Base-by-base conservation (phyloP, 2,329 filamentous ascomycete genomes). In the Claviceps fusiformis region DNA sequence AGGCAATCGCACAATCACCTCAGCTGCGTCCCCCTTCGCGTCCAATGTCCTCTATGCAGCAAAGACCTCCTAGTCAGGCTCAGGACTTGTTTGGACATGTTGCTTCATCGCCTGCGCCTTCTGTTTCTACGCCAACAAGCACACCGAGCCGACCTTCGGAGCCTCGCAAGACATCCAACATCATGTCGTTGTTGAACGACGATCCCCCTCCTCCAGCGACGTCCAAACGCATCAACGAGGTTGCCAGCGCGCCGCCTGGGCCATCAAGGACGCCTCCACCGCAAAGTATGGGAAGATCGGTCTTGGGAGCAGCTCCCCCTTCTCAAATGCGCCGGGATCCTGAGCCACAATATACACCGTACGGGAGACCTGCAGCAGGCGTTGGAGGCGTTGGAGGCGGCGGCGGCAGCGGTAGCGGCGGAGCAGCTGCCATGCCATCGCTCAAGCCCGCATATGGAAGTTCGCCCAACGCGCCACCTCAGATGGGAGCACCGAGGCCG, bases 101-200 rank as follows among this genome's bases (percentile, higher is more conserved):
- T 17, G 60, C 66, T 19, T 61, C 67, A 49, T 62, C 64, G 43
- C 59, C 66, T 13, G 64, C 68, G 19, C 41, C 49, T 13, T 24
- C 52, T 7, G 19, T 17, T 17, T 24, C 55, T 9, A 45, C 49
- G 5, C 49, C 55, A 11, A 24, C 52, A 29, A 50, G 17, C 37
- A 60, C 58, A 5, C 59, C 64, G n/a, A 68, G 70, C 3, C 70
- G 73, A 33, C 67, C 73, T 44, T 64, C 76, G 2, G 77, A 79
- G 59, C 69, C 69, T 50, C 73, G 77, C n/a, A 84, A 83, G 69
- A 82, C 76, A 8, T 83, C 80, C 15, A 84, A 72, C 59, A 75
- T 85, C 58, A 82, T 83, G 75, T 79, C 80, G 0, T 66, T 85
- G 57, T 71, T 85, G 3, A 83, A 83, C 60, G 79, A 83, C 59